These are phyloP conservation scores for Poronia punctata DNA, from an alignment of 495 filamentous ascomycete species.

Conservation along the genomic window DNA sequence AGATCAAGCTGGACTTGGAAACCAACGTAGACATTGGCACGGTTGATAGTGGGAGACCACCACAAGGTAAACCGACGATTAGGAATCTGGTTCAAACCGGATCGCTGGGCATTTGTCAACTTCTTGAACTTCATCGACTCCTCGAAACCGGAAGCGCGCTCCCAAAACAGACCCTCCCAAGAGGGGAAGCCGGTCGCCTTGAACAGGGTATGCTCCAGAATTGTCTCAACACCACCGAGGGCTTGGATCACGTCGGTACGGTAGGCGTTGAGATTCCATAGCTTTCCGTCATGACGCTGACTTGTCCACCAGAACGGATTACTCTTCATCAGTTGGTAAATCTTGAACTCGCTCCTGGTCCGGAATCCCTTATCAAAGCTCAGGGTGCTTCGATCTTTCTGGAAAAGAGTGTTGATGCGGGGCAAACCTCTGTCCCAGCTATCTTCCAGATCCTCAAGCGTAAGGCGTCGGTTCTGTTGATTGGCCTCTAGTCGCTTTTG, in stretches of 20 bases:
- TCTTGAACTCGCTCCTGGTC: slow-evolving; percentile 93
- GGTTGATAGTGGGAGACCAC: slow-evolving; percentile 85
- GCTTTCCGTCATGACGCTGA: slow-evolving; percentile 93
- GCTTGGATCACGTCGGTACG: slow-evolving; percentile 98
- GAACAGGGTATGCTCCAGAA: slow-evolving; percentile 96
- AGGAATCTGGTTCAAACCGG: slow-evolving; percentile 98
- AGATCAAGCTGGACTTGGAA: slow-evolving; percentile 99
- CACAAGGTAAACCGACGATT: slow-evolving; percentile 98
- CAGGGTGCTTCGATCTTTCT: slow-evolving; percentile 95
- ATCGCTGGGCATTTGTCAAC: slow-evolving; percentile 95
- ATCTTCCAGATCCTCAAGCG: slow-evolving; percentile 94
- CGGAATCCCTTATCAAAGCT: slow-evolving; percentile 99
- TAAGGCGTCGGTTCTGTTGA: slow-evolving; percentile 92
- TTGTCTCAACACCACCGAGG: slow-evolving; percentile 98
- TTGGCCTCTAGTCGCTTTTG: slow-evolving; percentile 97
- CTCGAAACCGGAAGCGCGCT: slow-evolving; percentile 74
- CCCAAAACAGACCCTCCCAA: slow-evolving; percentile 99
- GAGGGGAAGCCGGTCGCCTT: slow-evolving; percentile 98
- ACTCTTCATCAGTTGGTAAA: slow-evolving; percentile 98
- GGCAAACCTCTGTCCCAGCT: slow-evolving; percentile 98
- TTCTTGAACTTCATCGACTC: slow-evolving; percentile 99
- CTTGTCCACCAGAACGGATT: slow-evolving; percentile 99
- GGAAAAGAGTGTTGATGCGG: slow-evolving; percentile 98
- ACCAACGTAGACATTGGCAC: slow-evolving; percentile 82
- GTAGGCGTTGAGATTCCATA: slow-evolving; percentile 98